Conservation (phyloP, 2,329 filamentous ascomycete species). For the Cercospora sp. region DNA sequence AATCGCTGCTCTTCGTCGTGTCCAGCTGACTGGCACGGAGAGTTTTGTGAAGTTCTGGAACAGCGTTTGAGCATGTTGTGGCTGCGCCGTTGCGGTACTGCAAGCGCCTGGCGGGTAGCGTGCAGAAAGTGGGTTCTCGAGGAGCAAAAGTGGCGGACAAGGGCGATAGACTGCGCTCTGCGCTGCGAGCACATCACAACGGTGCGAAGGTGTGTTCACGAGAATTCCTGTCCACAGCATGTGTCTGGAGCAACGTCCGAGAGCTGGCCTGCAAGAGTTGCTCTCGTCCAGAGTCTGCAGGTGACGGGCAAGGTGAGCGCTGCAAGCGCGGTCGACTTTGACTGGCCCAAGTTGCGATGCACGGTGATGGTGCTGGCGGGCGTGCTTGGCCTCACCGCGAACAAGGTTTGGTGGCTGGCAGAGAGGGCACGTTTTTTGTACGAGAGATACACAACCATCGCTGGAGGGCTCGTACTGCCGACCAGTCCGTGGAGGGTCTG, state of each 20-base stretch:
- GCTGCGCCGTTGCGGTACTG: neutral
- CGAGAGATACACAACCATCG: neutral
- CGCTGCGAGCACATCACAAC: neutral
- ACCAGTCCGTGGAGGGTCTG: neutral
- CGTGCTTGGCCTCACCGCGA: neutral
- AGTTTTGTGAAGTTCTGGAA: neutral
- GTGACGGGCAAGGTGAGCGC: neutral
- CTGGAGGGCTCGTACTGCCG: neutral
- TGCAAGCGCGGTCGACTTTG: neutral
- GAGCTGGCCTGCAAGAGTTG: neutral
- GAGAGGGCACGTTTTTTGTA: neutral
- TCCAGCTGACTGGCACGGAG: neutral
- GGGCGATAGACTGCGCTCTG: neutral
- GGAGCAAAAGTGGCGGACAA: neutral
- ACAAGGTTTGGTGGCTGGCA: neutral
- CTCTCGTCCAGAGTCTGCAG: neutral
- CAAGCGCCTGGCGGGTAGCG: neutral
- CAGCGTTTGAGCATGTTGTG: neutral
- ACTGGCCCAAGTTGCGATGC: neutral
- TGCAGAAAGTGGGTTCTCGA: neutral
- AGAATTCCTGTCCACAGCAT: neutral
- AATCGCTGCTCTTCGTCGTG: neutral
- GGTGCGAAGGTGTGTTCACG: neutral
- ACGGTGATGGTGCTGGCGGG: neutral
- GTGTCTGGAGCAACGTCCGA: neutral